Conservation (phyloP, 2,329 filamentous ascomycete species). For the Taxawa tesnikishii region DNA sequence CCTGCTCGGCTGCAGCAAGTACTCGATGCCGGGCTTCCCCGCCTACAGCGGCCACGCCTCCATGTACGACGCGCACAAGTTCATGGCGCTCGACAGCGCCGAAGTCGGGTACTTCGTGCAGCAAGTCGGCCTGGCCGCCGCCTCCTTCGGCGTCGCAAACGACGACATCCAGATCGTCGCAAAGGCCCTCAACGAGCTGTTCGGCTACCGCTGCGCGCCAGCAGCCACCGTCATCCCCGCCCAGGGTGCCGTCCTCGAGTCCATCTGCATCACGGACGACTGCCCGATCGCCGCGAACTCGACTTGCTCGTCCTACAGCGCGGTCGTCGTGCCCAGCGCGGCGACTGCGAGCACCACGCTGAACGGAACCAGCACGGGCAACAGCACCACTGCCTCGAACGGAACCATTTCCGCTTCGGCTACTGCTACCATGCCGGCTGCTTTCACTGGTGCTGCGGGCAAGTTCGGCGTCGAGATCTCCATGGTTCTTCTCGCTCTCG, state of each 20-base stretch:
- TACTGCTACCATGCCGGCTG: neutral
- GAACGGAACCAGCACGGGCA: constrained; percentile 3
- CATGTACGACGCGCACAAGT: constrained; percentile 44
- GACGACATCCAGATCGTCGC: constrained; percentile 40
- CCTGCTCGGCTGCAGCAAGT: constrained; percentile 43
- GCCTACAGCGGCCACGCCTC: constrained; percentile 34
- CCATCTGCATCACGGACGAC: constrained; percentile 41
- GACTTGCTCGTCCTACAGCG: constrained; percentile 34
- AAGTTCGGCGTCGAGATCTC: constrained; percentile 3
- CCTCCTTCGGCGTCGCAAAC: constrained; percentile 46
- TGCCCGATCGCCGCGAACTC: constrained; percentile 37
- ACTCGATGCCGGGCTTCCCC: constrained; percentile 38
- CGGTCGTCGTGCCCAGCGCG: constrained; percentile 9
- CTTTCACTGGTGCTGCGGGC: constrained; percentile 4
- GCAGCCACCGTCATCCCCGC: constrained; percentile 31
- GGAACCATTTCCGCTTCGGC: constrained; percentile 1
- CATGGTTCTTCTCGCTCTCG: constrained; percentile 4
- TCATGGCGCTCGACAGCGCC: constrained; percentile 40
- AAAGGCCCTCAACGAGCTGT: constrained; percentile 35
- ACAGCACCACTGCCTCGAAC: neutral
- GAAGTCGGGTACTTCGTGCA: constrained; percentile 48
- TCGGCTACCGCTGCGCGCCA: constrained; percentile 40
- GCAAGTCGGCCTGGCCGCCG: constrained; percentile 44
- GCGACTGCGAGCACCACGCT: constrained; percentile 3
- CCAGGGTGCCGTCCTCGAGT: constrained; percentile 37